Evolutionary conservation across 1,284 basidiomycete species (phyloP).

Genomic region (Heliocybe sulcata): DNA sequence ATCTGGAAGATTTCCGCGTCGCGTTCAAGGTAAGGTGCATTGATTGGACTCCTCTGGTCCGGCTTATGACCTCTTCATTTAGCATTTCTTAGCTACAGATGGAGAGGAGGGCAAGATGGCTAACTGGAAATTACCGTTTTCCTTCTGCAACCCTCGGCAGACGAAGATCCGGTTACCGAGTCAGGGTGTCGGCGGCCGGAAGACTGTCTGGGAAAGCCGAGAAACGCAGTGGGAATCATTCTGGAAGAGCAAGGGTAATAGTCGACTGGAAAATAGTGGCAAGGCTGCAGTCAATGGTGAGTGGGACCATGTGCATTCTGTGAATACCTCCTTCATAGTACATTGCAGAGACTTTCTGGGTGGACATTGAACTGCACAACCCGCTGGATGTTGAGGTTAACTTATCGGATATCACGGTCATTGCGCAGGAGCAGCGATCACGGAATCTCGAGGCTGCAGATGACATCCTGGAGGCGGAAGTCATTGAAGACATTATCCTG

Average conservation of each 20-base stretch:
- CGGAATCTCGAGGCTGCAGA: constrained; percentile 24
- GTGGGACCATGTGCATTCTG: constrained; percentile 10
- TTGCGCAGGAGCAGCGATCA: constrained; percentile 32
- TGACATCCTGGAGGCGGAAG: constrained; percentile 47
- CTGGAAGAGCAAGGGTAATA: constrained; percentile 47
- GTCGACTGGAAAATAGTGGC: constrained; percentile 42
- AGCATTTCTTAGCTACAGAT: constrained; percentile 62
- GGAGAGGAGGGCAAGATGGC: constrained; percentile 28
- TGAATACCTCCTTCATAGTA: background rate
- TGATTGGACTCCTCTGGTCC: constrained; percentile 2
- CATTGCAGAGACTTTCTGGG: constrained; percentile 62
- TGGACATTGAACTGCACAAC: constrained; percentile 63
- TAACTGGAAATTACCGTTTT: constrained; percentile 50
- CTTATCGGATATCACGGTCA: constrained; percentile 51
- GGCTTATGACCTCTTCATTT: constrained; percentile 8
- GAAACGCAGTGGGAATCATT: constrained; percentile 60
- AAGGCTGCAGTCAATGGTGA: constrained; percentile 59
- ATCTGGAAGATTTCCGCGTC: constrained; percentile 73
- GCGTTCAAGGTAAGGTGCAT: constrained; percentile 50
- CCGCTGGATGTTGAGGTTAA: constrained; percentile 65
- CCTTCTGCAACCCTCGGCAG: constrained; percentile 45
- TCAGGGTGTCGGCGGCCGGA: constrained; percentile 35
- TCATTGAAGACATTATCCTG: constrained; percentile 49
- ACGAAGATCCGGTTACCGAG: constrained; percentile 48
- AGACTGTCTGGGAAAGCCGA: constrained; percentile 47